phyloP scores from a whole-genome alignment of 148 eudicot genomes.

The Cornus suecica region DNA sequence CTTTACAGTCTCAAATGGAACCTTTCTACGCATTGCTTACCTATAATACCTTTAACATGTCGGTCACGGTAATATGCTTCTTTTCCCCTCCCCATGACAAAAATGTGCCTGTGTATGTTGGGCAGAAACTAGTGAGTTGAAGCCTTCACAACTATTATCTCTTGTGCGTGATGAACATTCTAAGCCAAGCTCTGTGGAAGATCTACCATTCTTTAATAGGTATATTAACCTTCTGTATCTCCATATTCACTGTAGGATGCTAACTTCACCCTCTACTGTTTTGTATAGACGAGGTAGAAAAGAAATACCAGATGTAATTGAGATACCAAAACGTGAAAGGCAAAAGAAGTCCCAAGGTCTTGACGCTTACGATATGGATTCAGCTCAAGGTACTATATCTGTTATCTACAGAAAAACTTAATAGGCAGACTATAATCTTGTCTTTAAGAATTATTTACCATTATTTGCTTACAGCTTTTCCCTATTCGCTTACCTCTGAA shows the following conservation, averaged over 20 bases:
- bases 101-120: slow-evolving; percentile 13
- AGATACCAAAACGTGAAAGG: slow-evolving; percentile 14
- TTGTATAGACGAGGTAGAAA: slow-evolving; percentile 45
- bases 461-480: no score
- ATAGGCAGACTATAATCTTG: no score
- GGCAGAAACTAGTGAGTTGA: slow-evolving; percentile 41
- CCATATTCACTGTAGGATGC: slow-evolving; percentile 2
- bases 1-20: no score
- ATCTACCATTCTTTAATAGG: slow-evolving; percentile 29
- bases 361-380: slow-evolving; percentile 9
- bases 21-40: no score
- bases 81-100: no score
- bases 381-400: slow-evolving; percentile 22
- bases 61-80: no score
- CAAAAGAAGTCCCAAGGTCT: slow-evolving; percentile 10
- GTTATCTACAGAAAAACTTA: background rate
- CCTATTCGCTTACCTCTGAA: no score
- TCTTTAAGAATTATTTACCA: no score
- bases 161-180: slow-evolving; percentile 19
- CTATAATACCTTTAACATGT: no score
- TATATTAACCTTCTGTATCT: slow-evolving; percentile 21
- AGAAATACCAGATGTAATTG: slow-evolving; percentile 18
- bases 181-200: slow-evolving; percentile 26
- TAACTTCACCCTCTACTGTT: slow-evolving; percentile 1
- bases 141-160: slow-evolving; percentile 25